These are phyloP conservation scores for Letharia lupina DNA, from an alignment of 495 filamentous ascomycete genomes.

Conservation along the genomic window DNA sequence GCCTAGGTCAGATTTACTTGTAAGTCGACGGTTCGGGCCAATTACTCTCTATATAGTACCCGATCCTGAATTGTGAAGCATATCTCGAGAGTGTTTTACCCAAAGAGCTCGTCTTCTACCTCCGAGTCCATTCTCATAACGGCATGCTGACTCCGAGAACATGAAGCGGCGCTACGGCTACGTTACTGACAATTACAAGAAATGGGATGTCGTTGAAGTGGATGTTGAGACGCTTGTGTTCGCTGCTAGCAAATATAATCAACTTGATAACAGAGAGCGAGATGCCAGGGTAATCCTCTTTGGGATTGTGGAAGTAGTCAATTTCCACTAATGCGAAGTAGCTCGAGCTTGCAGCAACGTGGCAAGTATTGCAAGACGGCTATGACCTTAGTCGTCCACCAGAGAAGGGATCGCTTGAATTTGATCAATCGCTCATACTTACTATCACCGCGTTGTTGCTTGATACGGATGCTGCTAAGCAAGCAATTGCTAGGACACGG, in stretches of 20 bases:
- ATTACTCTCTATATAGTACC: background rate
- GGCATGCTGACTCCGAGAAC: background rate
- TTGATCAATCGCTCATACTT: conserved; percentile 24
- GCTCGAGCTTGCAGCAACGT: conserved; percentile 15
- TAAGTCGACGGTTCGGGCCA: background rate
- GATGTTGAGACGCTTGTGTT: conserved; percentile 48
- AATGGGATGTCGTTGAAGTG: conserved; percentile 78
- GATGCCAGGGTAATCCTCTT: conserved; percentile 25
- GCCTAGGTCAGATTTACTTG: conserved; percentile 68
- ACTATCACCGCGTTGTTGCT: conserved; percentile 38
- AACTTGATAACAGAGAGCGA: conserved; percentile 22
- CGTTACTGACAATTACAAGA: conserved; percentile 63
- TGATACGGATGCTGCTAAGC: conserved; percentile 27
- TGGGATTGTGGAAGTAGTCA: conserved; percentile 32
- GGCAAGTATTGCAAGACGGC: conserved; percentile 44
- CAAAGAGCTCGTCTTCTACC: background rate
- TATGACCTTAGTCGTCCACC: conserved; percentile 42
- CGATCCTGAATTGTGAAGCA: background rate
- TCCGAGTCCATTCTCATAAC: background rate
- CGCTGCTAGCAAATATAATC: conserved; percentile 28
- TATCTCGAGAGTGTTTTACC: background rate
- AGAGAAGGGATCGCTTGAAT: conserved; percentile 28
- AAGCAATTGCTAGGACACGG: conserved; percentile 29
- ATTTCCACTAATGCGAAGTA: conserved; percentile 9
- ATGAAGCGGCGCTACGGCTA: conserved; percentile 70